These are phyloP conservation scores for Myxozyma monticola DNA, from an alignment of 805 yeast species.

Conservation along the genomic window DNA sequence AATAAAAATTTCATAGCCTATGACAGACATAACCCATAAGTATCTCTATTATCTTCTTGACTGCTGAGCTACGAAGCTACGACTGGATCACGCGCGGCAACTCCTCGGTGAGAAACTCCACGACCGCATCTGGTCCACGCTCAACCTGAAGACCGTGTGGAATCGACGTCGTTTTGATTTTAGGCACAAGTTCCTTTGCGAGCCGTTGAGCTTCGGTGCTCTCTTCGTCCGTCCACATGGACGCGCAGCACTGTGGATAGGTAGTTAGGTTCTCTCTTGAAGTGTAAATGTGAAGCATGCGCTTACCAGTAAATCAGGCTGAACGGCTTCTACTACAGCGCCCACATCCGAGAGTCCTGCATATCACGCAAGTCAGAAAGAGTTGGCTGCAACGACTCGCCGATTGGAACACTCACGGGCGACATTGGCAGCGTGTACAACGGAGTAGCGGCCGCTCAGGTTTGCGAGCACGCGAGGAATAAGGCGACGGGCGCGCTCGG, in stretches of 20 bases:
- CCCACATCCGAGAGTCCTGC: conserved; percentile 1
- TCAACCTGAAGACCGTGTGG: conserved; percentile 8
- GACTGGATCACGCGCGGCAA: not conserved
- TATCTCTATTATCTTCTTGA: no score
- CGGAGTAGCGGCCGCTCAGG: not conserved
- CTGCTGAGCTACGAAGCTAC: no score
- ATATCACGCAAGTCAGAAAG: no score
- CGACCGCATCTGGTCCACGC: conserved; percentile 4
- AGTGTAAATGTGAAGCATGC: no score
- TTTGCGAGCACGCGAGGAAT: conserved; percentile 1
- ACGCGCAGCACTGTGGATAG: conserved; percentile 3
- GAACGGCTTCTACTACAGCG: conserved; percentile 3
- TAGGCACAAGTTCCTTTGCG: conserved; percentile 1
- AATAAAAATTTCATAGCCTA: no score
- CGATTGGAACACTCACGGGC: not conserved
- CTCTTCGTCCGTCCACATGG: conserved; percentile 9
- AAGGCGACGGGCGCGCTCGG: conserved; percentile 8
- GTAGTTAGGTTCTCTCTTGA: no score
- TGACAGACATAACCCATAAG: no score
- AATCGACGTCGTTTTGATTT: not conserved
- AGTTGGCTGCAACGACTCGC: not conserved
- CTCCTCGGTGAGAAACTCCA: conserved; percentile 3
- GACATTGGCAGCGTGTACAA: conserved; percentile 7
- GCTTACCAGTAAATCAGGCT: conserved; percentile 8
- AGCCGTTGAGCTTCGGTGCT: not conserved